Evolutionary conservation across 2,329 filamentous ascomycete genomes (phyloP).

Genomic region (Penicillium sp.): DNA sequence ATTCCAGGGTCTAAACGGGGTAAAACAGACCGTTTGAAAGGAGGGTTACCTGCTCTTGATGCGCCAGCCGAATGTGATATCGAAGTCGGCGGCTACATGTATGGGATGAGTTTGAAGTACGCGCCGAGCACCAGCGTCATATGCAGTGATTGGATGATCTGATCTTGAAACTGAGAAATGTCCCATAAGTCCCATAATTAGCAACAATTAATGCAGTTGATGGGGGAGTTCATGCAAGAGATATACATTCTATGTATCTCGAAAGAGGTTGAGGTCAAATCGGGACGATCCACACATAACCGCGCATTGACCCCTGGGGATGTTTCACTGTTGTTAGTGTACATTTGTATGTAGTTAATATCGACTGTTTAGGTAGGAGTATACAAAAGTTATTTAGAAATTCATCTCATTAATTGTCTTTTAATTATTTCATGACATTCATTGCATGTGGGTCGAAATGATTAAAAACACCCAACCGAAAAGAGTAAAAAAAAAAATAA

Average conservation of each 20-base stretch:
- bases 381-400: neutral
- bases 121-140: slow-evolving; percentile 22
- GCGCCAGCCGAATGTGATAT: slow-evolving; percentile 17
- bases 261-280: neutral
- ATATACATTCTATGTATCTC: neutral
- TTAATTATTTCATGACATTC: slow-evolving; percentile 22
- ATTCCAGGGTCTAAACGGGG: neutral
- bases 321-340: neutral
- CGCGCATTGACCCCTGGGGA: slow-evolving; percentile 3
- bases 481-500: slow-evolving; percentile 5
- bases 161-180: slow-evolving; percentile 9
- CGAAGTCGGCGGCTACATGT: slow-evolving; percentile 24
- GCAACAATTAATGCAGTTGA: slow-evolving; percentile 12
- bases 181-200: slow-evolving; percentile 30
- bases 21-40: neutral
- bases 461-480: slow-evolving; percentile 13
- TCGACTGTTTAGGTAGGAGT: neutral
- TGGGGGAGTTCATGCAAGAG: neutral
- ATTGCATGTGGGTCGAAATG: slow-evolving; percentile 12
- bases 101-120: slow-evolving; percentile 21
- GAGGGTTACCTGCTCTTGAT: slow-evolving; percentile 3
- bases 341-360: neutral
- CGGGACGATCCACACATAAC: neutral
- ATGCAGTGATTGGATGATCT: slow-evolving; percentile 1
- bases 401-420: slow-evolving; percentile 15